phyloP scores from a whole-genome alignment of 805 yeast species.

The Wickerhamomyces strasburgensis region DNA sequence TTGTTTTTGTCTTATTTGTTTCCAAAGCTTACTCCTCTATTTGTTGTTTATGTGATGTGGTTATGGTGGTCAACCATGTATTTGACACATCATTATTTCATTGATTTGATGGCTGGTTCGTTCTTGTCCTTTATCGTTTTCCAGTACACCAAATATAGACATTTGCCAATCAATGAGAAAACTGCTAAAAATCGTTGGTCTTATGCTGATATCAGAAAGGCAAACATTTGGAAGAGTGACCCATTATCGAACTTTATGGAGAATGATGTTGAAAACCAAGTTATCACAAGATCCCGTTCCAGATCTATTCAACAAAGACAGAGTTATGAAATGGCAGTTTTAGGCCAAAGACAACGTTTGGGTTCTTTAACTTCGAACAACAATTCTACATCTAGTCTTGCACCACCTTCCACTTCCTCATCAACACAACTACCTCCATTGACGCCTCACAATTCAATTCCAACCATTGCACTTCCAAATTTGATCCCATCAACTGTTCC shows the following conservation, averaged over 20 bases:
- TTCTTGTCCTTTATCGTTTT: conserved; percentile 70
- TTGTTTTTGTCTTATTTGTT: conserved; percentile 78
- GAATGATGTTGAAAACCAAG: conserved; percentile 27
- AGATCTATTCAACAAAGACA: conserved; percentile 13
- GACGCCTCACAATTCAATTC: background rate
- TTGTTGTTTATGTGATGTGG: conserved; percentile 81
- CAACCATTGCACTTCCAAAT: conserved; percentile 4
- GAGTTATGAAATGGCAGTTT: conserved; percentile 24
- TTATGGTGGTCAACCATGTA: conserved; percentile 99
- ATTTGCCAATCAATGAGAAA: conserved; percentile 56
- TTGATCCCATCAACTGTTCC: conserved; percentile 2
- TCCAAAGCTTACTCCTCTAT: conserved; percentile 61
- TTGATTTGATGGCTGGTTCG: conserved; percentile 93
- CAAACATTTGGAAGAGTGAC: conserved; percentile 29
- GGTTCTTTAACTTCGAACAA: conserved; percentile 4
- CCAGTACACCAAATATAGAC: conserved; percentile 59
- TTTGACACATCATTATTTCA: conserved; percentile 91
- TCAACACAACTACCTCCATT: background rate
- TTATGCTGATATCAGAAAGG: conserved; percentile 38
- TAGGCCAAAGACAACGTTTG: conserved; percentile 16
- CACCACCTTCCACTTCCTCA: conserved; percentile 2
- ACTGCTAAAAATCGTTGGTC: conserved; percentile 66
- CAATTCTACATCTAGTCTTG: conserved; percentile 1
- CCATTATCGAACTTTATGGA: conserved; percentile 28
- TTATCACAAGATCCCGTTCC: conserved; percentile 14